A percentile compares a stretch with the other conserved stretches of the same genome.
phyloP scores from a whole-genome alignment of 805 yeast genomes.

The Candida silvicultrix region DNA sequence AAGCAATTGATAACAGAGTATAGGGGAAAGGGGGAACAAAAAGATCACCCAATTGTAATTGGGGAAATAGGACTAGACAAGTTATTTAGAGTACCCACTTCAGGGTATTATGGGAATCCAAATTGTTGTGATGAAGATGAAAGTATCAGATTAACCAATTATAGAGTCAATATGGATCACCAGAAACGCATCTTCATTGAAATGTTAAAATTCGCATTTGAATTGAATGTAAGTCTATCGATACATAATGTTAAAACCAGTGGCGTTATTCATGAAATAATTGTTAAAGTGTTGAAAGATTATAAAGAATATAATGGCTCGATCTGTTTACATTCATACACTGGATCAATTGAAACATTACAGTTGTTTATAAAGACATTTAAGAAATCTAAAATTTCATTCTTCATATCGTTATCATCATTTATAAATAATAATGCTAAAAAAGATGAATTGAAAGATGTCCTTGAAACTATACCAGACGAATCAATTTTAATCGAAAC shows the following conservation, averaged over 20 bases:
- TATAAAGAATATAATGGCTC: slow-evolving; percentile 22
- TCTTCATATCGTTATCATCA: slow-evolving; percentile 10
- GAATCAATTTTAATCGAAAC: slow-evolving; percentile 14
- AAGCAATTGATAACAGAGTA: neutral
- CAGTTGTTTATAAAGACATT: slow-evolving; percentile 32
- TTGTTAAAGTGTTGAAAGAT: neutral
- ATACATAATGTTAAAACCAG: slow-evolving; percentile 84
- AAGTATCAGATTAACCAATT: slow-evolving; percentile 29
- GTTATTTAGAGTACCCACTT: slow-evolving; percentile 57
- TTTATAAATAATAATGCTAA: slow-evolving; percentile 4
- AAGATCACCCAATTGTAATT: slow-evolving; percentile 36
- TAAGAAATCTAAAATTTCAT: slow-evolving; percentile 1
- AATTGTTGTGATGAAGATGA: slow-evolving; percentile 4
- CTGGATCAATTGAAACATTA: slow-evolving; percentile 75
- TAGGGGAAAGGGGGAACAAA: too few species aligned
- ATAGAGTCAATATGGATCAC: slow-evolving; percentile 57
- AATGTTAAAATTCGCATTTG: slow-evolving; percentile 51
- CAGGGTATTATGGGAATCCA: slow-evolving; percentile 45
- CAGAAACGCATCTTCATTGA: slow-evolving; percentile 47
- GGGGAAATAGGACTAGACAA: slow-evolving; percentile 95
- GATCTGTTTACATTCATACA: slow-evolving; percentile 75
- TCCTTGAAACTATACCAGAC: neutral
- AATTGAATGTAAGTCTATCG: slow-evolving; percentile 48
- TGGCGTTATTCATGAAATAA: slow-evolving; percentile 45
- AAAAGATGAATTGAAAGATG: neutral